Conservation (phyloP, 768 basidiomycete genomes). For the Phaffia tasmanica region DNA sequence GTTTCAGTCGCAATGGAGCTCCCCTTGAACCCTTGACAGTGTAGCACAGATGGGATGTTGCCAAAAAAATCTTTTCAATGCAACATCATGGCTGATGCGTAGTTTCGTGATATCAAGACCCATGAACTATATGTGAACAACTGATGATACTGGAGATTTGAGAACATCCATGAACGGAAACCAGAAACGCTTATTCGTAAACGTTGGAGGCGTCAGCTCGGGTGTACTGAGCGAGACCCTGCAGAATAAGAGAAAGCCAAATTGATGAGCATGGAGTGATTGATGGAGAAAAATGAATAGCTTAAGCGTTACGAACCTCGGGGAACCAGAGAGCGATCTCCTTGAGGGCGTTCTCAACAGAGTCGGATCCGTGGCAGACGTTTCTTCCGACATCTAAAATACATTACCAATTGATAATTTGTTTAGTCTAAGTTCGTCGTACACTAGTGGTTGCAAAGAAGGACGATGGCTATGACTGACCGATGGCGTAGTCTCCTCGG, state of each 20-base stretch:
- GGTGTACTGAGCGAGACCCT: constrained; percentile 26
- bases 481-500: constrained; percentile 88
- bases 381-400: constrained; percentile 29
- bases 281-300: neutral
- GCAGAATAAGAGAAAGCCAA: neutral
- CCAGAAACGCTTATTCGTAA: constrained; percentile 23
- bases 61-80: too few species aligned
- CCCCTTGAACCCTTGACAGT: too few species aligned
- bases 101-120: too few species aligned
- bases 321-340: constrained; percentile 73
- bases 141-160: neutral
- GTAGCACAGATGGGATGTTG: too few species aligned
- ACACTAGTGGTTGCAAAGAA: neutral
- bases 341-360: constrained; percentile 51
- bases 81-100: too few species aligned
- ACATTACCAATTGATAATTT: neutral
- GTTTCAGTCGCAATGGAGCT: constrained; percentile 9
- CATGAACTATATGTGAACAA: neutral
- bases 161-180: neutral
- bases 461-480: constrained; percentile 53
- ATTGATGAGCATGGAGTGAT: neutral
- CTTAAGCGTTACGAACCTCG: constrained; percentile 25
- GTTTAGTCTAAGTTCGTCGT: neutral
- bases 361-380: constrained; percentile 40
- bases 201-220: constrained; percentile 15